A percentile compares a stretch with the other conserved stretches of the same genome.
phyloP scores from a whole-genome alignment of 768 basidiomycete genomes.

The Kwoniella dejecticola region DNA sequence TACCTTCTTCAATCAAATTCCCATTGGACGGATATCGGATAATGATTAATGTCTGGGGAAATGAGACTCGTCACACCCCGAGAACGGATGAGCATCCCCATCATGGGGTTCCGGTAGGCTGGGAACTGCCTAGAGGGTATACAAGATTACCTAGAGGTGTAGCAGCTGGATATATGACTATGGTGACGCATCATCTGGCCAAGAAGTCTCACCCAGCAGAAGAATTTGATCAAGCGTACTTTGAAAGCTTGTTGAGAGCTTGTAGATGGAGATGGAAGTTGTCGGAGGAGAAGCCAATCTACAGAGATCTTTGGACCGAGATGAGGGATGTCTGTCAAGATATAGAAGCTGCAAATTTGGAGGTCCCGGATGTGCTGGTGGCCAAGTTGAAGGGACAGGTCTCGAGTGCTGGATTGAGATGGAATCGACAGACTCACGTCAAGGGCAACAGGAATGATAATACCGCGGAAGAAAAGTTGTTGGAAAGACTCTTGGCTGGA shows the following conservation, averaged over 20 bases:
- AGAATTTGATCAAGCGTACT: constrained; percentile 8
- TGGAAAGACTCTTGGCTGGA: not conserved
- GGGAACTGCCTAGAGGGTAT: constrained; percentile 2
- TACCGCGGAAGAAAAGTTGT: not conserved
- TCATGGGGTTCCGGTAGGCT: constrained; percentile 11
- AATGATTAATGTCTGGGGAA: constrained; percentile 38
- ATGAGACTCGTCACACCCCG: constrained; percentile 21
- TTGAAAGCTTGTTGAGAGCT: constrained; percentile 4
- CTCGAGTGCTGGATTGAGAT: not conserved
- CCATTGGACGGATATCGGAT: constrained; percentile 31
- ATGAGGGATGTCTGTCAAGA: constrained; percentile 5
- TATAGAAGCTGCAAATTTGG: constrained; percentile 8
- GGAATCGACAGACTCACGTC: not conserved
- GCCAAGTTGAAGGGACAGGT: not conserved
- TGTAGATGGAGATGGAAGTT: constrained; percentile 24
- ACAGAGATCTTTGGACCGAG: not conserved
- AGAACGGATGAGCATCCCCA: not conserved
- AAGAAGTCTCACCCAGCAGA: not conserved
- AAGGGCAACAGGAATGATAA: not conserved
- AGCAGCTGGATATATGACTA: constrained; percentile 22
- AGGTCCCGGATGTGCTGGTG: constrained; percentile 7
- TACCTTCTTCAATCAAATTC: constrained; percentile 17
- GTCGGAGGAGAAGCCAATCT: not conserved
- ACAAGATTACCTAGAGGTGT: not conserved
- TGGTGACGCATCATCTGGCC: constrained; percentile 4